Conservation (phyloP, 2,329 filamentous ascomycete genomes). For the Fusarium burgessii region DNA sequence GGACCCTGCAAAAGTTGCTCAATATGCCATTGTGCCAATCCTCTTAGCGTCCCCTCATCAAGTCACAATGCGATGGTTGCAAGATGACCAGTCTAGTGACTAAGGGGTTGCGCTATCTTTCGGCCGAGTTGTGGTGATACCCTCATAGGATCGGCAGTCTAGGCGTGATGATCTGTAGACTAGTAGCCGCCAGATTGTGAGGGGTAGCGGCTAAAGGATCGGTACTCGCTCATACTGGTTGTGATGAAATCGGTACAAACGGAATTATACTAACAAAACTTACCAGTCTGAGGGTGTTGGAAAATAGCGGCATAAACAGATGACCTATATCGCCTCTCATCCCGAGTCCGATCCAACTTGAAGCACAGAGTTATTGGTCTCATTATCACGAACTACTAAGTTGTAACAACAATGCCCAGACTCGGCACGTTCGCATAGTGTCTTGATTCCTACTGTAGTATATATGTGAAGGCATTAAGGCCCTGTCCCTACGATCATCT, state of each 20-base stretch:
- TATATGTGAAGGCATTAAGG: neutral
- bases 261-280: neutral
- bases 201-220: slow-evolving; percentile 4
- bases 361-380: neutral
- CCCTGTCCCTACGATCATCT: neutral
- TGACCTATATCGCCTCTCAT: neutral
- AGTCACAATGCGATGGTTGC: neutral
- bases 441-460: neutral
- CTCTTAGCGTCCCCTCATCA: neutral
- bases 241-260: neutral
- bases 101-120: slow-evolving; percentile 4
- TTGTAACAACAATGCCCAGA: neutral
- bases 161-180: slow-evolving; percentile 11
- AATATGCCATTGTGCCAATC: neutral
- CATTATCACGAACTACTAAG: neutral
- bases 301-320: neutral
- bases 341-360: neutral
- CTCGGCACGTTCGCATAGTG: neutral
- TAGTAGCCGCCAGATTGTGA: slow-evolving; percentile 1
- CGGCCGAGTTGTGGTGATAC: slow-evolving; percentile 29
- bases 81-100: neutral
- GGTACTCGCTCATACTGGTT: neutral
- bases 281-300: too few species aligned
- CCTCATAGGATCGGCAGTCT: slow-evolving; percentile 26
- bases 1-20: neutral